phyloP scores from a whole-genome alignment of 192 early-diverging fungal genomes.

The Geosiphon pyriformis region DNA sequence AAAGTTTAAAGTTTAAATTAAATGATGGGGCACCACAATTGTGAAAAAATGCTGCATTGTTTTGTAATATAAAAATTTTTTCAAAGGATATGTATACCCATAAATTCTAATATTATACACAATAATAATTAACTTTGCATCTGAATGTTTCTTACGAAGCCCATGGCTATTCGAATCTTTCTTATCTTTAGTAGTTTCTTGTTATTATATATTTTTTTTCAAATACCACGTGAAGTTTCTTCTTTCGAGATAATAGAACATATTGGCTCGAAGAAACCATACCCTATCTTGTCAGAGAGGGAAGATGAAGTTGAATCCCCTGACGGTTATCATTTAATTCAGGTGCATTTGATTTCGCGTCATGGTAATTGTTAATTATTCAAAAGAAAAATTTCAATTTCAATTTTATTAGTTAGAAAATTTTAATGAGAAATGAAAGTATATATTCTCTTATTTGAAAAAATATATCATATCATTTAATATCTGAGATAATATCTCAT shows the following conservation, averaged over 20 bases:
- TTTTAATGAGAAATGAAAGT: background rate
- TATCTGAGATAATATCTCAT: background rate
- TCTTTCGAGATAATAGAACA: constrained; percentile 3
- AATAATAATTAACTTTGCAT: too few relatives aligned
- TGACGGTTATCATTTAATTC: background rate
- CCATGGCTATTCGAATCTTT: too few relatives aligned
- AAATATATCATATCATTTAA: background rate
- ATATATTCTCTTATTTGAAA: background rate
- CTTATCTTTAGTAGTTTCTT: too few relatives aligned
- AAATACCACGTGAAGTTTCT: too few relatives aligned
- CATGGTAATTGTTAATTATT: constrained; percentile 1
- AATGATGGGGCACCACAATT: too few relatives aligned
- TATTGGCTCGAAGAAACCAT: background rate
- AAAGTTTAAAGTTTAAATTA: too few relatives aligned
- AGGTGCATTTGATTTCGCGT: constrained; percentile 9
- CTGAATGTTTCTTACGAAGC: too few relatives aligned
- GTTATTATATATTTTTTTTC: too few relatives aligned
- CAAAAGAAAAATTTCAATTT: background rate
- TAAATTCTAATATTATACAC: too few relatives aligned
- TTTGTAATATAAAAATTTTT: too few relatives aligned
- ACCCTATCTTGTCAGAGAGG: background rate
- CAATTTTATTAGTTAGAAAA: background rate
- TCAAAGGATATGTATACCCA: too few relatives aligned
- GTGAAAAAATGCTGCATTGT: too few relatives aligned
- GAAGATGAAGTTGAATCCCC: background rate